Conservation (phyloP, 306 rosid species). For the Prunus kanzakura region DNA sequence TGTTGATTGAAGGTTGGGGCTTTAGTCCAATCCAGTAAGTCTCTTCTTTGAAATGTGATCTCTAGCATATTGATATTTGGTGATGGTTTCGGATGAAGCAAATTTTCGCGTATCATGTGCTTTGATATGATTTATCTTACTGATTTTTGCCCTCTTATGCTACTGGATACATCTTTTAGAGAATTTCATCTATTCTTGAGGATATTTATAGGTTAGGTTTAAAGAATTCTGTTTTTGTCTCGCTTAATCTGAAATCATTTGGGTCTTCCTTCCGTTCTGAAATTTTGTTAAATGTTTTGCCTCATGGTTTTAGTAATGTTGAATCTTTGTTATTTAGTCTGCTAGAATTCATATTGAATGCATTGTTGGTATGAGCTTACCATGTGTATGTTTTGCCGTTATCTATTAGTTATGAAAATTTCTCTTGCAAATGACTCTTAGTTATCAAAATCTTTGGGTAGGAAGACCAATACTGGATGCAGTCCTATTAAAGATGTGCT, state of each 20-base stretch:
- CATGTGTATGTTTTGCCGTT: too few relatives aligned
- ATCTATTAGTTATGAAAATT: background rate
- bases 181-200: background rate
- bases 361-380: background rate
- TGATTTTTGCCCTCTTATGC: background rate
- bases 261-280: background rate
- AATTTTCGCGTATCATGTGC: background rate
- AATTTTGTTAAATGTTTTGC: background rate
- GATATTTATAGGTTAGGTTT: background rate
- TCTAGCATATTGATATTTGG: background rate
- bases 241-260: background rate
- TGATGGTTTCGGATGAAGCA: background rate
- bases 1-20: constrained; percentile 12
- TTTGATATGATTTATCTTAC: background rate
- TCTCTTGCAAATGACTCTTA: background rate
- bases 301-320: background rate
- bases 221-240: background rate
- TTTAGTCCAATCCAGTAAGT: constrained; percentile 22
- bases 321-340: background rate
- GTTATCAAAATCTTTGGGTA: background rate
- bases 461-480: background rate
- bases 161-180: background rate
- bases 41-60: background rate
- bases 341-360: background rate
- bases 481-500: background rate